Conservation (phyloP, 352 stramenopile species). For the Phytophthora quininea region DNA sequence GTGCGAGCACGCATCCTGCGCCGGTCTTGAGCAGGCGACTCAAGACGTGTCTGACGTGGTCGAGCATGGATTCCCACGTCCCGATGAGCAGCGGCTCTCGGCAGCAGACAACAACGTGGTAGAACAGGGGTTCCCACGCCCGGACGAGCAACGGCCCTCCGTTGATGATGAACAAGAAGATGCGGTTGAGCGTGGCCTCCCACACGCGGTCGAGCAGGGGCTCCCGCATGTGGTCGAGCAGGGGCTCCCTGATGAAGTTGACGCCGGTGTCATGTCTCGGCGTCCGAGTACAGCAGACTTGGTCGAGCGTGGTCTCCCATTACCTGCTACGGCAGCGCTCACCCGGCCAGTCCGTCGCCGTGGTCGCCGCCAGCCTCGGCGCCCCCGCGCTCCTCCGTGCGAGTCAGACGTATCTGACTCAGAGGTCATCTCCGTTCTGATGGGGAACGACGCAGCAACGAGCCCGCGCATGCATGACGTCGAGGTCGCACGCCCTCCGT, state of each 20-base stretch:
- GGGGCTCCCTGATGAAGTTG: background rate
- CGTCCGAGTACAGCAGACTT: conserved; percentile 8
- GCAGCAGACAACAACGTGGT: conserved; percentile 7
- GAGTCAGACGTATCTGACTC: conserved; percentile 7
- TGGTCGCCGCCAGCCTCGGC: conserved; percentile 6
- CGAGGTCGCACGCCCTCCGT: conserved; percentile 8
- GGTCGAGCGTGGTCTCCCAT: conserved; percentile 21
- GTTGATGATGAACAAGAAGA: background rate
- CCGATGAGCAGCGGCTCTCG: conserved; percentile 17
- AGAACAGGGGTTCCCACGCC: conserved; percentile 11
- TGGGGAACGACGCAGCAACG: background rate
- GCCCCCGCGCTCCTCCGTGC: background rate
- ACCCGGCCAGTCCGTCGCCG: background rate
- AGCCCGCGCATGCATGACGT: conserved; percentile 7
- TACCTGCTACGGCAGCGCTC: conserved; percentile 1
- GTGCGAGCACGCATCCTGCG: conserved; percentile 3
- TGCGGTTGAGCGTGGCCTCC: conserved; percentile 12
- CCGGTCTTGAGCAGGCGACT: conserved; percentile 15
- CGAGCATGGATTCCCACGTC: background rate
- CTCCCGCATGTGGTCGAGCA: background rate
- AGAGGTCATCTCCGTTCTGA: conserved; percentile 9
- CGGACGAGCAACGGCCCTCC: background rate
- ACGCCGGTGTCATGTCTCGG: conserved; percentile 12
- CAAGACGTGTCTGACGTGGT: conserved; percentile 15
- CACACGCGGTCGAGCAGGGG: conserved; percentile 9